Conservation (phyloP, 1,139 yeast genomes). For the Hemisphaericaspora xylofermentans region DNA sequence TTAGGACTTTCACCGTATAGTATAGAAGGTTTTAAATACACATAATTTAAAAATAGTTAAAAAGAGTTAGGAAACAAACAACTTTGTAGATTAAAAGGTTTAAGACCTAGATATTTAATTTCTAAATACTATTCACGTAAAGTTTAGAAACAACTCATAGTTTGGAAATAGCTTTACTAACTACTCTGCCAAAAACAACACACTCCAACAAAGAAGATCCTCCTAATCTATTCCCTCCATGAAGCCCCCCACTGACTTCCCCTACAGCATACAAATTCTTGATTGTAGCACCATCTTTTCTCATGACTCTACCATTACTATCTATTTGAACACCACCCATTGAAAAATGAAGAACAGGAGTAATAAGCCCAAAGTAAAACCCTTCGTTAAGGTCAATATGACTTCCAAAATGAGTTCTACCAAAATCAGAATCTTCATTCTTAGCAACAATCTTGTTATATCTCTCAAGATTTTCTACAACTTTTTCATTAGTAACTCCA, state of each 20-base stretch:
- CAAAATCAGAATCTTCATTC: slow-evolving; percentile 18
- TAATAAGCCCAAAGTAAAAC: slow-evolving; percentile 33
- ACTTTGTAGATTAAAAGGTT: neutral
- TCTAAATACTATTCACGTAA: neutral
- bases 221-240: slow-evolving; percentile 39
- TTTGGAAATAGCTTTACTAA: slow-evolving; percentile 9
- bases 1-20: slow-evolving; percentile 5
- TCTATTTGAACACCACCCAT: slow-evolving; percentile 42
- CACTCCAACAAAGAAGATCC: slow-evolving; percentile 41
- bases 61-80: neutral
- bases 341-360: slow-evolving; percentile 40
- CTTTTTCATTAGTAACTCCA: slow-evolving; percentile 7
- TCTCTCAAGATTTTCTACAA: slow-evolving; percentile 14
- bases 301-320: slow-evolving; percentile 25
- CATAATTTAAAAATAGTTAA: slow-evolving; percentile 6
- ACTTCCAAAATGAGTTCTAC: slow-evolving; percentile 24
- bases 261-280: slow-evolving; percentile 36
- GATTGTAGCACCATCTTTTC: slow-evolving; percentile 17
- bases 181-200: slow-evolving; percentile 36
- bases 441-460: slow-evolving; percentile 14
- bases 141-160: neutral
- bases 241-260: slow-evolving; percentile 41
- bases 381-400: slow-evolving; percentile 13
- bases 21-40: slow-evolving; percentile 8
- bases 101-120: neutral